These are phyloP conservation scores for Alternaria atra DNA, from an alignment of 2,329 filamentous ascomycete species.

Conservation along the genomic window DNA sequence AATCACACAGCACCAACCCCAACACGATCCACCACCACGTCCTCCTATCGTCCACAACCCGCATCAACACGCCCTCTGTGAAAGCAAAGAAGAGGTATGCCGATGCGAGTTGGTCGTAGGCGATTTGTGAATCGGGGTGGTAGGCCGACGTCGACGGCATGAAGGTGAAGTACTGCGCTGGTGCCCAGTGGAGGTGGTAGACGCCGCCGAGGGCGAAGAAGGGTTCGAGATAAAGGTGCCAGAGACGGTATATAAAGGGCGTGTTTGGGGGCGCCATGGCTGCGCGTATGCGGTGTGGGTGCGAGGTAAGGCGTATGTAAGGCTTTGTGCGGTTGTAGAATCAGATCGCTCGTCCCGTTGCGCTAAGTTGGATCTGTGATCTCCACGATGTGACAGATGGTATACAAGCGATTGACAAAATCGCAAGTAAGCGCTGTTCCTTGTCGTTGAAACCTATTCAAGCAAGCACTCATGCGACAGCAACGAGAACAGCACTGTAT, in stretches of 20 bases:
- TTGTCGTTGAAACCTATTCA: background rate
- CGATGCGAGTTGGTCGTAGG: constrained; percentile 78
- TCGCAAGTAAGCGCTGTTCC: background rate
- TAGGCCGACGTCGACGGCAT: constrained; percentile 59
- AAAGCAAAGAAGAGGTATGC: constrained; percentile 79
- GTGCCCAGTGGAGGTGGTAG: constrained; percentile 60
- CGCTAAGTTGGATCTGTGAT: background rate
- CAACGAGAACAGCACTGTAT: background rate
- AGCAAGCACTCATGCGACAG: background rate
- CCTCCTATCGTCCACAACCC: constrained; percentile 69
- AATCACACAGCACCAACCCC: constrained; percentile 74
- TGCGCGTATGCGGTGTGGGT: constrained; percentile 4
- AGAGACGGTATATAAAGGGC: constrained; percentile 68
- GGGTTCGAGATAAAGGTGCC: constrained; percentile 78
- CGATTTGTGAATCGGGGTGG: constrained; percentile 56
- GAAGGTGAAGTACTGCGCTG: constrained; percentile 70
- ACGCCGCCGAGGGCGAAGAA: constrained; percentile 62
- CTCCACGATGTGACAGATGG: background rate
- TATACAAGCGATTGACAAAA: background rate
- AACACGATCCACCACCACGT: constrained; percentile 76
- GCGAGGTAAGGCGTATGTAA: background rate
- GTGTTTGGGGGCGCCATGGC: constrained; percentile 51
- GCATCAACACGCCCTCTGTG: constrained; percentile 78
- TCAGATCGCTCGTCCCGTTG: background rate
- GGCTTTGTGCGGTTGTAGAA: background rate